Conservation (phyloP, 352 stramenopile species). For the Labyrinthula sp. region DNA sequence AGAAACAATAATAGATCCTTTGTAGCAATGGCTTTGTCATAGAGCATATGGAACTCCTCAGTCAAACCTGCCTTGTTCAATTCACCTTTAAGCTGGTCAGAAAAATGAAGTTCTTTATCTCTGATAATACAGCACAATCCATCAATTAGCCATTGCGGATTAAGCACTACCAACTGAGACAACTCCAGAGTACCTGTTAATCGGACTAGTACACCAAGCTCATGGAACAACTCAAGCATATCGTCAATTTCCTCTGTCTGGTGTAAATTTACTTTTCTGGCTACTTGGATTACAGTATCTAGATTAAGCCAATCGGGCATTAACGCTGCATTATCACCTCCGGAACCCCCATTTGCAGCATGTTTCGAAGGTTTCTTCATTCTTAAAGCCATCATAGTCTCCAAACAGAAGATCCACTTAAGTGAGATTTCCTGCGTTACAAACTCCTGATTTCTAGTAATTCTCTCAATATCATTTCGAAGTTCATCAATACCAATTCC, state of each 20-base stretch:
- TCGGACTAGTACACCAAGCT: slow-evolving; percentile 20
- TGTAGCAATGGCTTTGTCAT: slow-evolving; percentile 4
- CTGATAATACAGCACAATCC: slow-evolving; percentile 6
- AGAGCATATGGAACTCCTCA: slow-evolving; percentile 13
- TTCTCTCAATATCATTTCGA: slow-evolving; percentile 3
- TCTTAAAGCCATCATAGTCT: slow-evolving; percentile 5
- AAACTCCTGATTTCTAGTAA: not conserved
- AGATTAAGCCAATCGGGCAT: no score
- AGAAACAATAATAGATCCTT: slow-evolving; percentile 6
- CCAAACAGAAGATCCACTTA: slow-evolving; percentile 12
- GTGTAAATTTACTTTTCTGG: not conserved
- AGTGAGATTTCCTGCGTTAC: slow-evolving; percentile 27
- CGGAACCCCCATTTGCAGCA: no score
- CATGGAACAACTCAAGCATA: slow-evolving; percentile 23
- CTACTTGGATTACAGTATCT: slow-evolving; percentile 1
- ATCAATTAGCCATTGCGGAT: slow-evolving; percentile 27
- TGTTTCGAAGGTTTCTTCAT: not conserved
- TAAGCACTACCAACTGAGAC: slow-evolving; percentile 4
- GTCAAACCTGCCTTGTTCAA: not conserved
- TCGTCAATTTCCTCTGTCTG: not conserved
- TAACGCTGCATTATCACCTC: no score
- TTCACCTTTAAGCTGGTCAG: slow-evolving; percentile 14
- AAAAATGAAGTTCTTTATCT: no score
- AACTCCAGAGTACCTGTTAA: slow-evolving; percentile 11
- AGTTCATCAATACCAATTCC: slow-evolving; percentile 2